Conservation (phyloP, 176 grass and related monocot genomes). For the Otatea glauca region DNA sequence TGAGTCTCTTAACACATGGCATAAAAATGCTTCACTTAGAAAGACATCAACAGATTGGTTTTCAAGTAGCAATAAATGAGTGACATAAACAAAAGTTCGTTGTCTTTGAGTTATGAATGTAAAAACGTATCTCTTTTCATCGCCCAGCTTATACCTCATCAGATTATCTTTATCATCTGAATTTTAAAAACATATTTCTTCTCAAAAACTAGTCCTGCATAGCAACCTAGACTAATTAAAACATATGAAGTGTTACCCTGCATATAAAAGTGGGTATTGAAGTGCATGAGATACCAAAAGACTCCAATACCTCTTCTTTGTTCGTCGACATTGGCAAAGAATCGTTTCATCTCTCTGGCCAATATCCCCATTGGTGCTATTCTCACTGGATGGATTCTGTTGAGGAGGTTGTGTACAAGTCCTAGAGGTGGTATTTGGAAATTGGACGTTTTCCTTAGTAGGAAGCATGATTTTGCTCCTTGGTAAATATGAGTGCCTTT, state of each 20-base stretch:
- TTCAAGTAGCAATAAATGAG: background rate
- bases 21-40: too few relatives aligned
- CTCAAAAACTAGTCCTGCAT: background rate
- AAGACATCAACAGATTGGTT: background rate
- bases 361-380: background rate
- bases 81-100: background rate
- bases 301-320: conserved; percentile 27
- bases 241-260: background rate
- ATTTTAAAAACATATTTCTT: background rate
- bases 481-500: too few relatives aligned
- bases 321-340: conserved; percentile 6
- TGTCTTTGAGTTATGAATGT: background rate
- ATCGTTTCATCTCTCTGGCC: conserved; percentile 7
- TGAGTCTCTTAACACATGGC: too few relatives aligned
- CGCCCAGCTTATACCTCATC: background rate
- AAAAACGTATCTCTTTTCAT: background rate
- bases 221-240: background rate
- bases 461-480: too few relatives aligned
- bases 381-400: conserved; percentile 5
- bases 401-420: background rate
- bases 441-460: background rate
- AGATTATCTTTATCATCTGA: background rate
- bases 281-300: background rate
- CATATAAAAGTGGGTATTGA: background rate
- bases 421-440: conserved; percentile 2